Base-by-base conservation (phyloP, 2,329 filamentous ascomycete species). In the Xylaria digitata region DNA sequence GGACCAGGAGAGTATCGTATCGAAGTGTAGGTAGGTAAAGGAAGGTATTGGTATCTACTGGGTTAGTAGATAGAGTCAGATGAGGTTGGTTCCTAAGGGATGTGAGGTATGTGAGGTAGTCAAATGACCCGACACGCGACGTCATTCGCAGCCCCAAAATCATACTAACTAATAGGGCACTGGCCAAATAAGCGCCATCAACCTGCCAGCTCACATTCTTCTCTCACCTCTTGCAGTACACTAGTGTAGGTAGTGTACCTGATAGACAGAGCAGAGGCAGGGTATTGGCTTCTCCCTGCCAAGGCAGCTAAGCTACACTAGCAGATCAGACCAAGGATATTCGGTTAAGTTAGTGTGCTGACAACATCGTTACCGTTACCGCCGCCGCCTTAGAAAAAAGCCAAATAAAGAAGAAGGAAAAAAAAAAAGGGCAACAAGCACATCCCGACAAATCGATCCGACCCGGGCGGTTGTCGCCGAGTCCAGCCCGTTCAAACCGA, bases 331-430 rank as follows among this genome's bases (percentile, higher is more conserved):
- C 37, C 37, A 13, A 40, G 37, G 37, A 40, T 40, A 13, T 9
- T 26, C 15, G 34, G 34, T 9, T 40, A 42, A 15, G 13, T 21
- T 23, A 43, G 30, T 55, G 53, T 30, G 53, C n/a, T 55, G 53
- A 37, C 53, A 43, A 2, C 23, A 55, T 55, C 53, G 37, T 55
- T 37, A 32, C 34, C 53, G 30, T 30, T 55, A 37, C 53, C 53
- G 53, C 15, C 52, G 52, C 40, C 53, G 53, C 53, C 53, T 55
- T 37, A 26, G 30, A 43, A 43, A 15, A 53, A 34, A 23, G 34
- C 34, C 40, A 26, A n/a, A n/a, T n/a, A n/a, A n/a, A 26, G 3
- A 26, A 26, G 26, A 26, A 5, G 5, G 26, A 26, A 26, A 26
- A 26, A 26, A 26, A 26, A 26, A 26, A 26, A 5, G 5, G 26